Evolutionary conservation across 1,139 yeast species (phyloP).

Genomic region (Debaryomyces udenii): DNA sequence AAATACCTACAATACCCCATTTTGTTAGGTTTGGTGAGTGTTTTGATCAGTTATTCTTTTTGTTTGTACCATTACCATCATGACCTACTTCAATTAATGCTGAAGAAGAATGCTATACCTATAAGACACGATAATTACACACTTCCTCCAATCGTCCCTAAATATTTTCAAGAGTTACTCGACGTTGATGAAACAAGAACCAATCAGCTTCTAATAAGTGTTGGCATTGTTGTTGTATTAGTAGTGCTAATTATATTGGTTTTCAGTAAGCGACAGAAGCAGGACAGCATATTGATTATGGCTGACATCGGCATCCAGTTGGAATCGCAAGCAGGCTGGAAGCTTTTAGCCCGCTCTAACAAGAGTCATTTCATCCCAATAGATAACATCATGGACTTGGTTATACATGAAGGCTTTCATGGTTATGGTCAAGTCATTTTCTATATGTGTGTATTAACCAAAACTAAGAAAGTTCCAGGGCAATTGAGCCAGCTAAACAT

Average conservation of each 20-base stretch:
- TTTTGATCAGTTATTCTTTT: constrained; percentile 3
- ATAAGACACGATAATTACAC: background rate
- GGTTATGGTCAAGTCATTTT: constrained; percentile 63
- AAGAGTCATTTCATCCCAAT: constrained; percentile 51
- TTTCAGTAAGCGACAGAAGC: constrained; percentile 26
- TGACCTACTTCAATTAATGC: background rate
- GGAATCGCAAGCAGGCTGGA: constrained; percentile 32
- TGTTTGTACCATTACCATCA: background rate
- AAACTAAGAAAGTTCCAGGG: constrained; percentile 23
- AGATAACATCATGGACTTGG: constrained; percentile 56
- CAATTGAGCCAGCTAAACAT: no score
- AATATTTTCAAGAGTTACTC: constrained; percentile 3
- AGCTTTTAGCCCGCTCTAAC: constrained; percentile 24
- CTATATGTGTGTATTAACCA: constrained; percentile 60
- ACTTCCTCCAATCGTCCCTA: background rate
- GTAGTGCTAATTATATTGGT: constrained; percentile 15
- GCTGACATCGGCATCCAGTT: constrained; percentile 43
- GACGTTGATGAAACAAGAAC: constrained; percentile 1
- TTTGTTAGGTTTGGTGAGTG: background rate
- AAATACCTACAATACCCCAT: constrained; percentile 3
- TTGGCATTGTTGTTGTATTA: constrained; percentile 5
- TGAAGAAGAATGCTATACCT: background rate
- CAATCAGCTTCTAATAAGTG: constrained; percentile 1
- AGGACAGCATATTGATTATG: constrained; percentile 39
- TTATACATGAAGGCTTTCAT: constrained; percentile 69